Conservation (phyloP, 352 stramenopile genomes). For the Globisporangium cylindrosporum region DNA sequence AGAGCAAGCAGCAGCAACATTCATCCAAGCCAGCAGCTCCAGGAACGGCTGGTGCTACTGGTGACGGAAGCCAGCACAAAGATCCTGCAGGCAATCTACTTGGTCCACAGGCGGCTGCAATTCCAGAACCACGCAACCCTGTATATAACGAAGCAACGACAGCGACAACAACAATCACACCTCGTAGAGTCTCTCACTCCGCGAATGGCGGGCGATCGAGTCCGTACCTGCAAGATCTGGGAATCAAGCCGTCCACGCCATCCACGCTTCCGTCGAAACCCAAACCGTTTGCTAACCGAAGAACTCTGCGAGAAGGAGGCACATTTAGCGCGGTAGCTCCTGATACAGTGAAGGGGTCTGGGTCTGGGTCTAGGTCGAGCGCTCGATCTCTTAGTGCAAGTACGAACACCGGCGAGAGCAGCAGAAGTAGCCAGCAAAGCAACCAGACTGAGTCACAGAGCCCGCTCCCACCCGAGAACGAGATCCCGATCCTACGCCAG, state of each 20-base stretch:
- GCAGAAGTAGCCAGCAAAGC: constrained; percentile 7
- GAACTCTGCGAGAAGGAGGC: constrained; percentile 75
- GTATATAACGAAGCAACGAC: neutral
- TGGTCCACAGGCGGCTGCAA: neutral
- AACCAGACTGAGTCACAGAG: constrained; percentile 17
- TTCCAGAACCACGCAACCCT: neutral
- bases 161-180: neutral
- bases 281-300: constrained; percentile 8
- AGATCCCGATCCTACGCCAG: constrained; percentile 51
- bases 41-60: neutral
- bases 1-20: neutral
- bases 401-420: neutral
- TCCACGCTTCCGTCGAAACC: constrained; percentile 4
- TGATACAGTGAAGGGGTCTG: neutral
- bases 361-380: neutral
- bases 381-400: neutral
- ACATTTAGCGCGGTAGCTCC: neutral
- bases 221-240: constrained; percentile 15
- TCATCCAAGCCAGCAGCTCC: neutral
- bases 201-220: constrained; percentile 9
- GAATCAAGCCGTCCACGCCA: constrained; percentile 13
- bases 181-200: constrained; percentile 10
- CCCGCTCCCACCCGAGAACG: neutral
- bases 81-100: neutral
- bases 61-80: constrained; percentile 4